Evolutionary conservation across 139 green algal genomes (phyloP), one percentile per base, ranked within the genome.

Genomic region (Micromonas commoda): DNA sequence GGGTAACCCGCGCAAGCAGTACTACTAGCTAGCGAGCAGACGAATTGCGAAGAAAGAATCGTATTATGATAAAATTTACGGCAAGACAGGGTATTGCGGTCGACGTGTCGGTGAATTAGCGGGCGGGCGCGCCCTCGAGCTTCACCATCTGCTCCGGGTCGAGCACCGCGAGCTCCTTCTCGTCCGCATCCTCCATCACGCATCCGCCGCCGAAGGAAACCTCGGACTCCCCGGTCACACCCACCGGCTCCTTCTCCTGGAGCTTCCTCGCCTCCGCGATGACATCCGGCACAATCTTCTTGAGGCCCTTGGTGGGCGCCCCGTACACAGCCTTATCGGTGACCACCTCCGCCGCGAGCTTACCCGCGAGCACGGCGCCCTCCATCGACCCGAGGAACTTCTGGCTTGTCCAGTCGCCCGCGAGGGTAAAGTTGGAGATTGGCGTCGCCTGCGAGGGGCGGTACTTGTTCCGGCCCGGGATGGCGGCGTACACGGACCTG

Each of bases 331-430:
- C 76, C 69, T 63, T 60, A 28, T 65, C 73, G n/a, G 81, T 72
- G 13, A 88, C 83, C 9, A 85, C 77, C 64, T 88, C 84, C 28
- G 84, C 81, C 33, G 82, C 86, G 54, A 85, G 81, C 76, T 88
- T 88, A 34, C 84, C 84, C 28, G 53, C 78, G 31, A 88, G 66
- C n/a, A 88, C 45, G 29, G 84, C 95, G n/a, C 95, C 95, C 89
- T 99, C 95, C 95, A 99, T 99, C 57, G 87, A 95, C 0, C 91
- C 95, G 69, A 99, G 84, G 87, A 97, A 99, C 82, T 91, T 91
- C 86, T 99, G 95, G 85, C 94, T 96, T 57, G 95, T 99, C 87
- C 92, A 99, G 89, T 97, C 91, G 51, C 95, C 95, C 23, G 91
- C 89, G 60, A 99, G 85, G 85, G 93, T 97, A 83, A 99, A 97